These are phyloP conservation scores for Podospora bellae-mahoneyi DNA, from an alignment of 495 filamentous ascomycete genomes.

Conservation along the genomic window DNA sequence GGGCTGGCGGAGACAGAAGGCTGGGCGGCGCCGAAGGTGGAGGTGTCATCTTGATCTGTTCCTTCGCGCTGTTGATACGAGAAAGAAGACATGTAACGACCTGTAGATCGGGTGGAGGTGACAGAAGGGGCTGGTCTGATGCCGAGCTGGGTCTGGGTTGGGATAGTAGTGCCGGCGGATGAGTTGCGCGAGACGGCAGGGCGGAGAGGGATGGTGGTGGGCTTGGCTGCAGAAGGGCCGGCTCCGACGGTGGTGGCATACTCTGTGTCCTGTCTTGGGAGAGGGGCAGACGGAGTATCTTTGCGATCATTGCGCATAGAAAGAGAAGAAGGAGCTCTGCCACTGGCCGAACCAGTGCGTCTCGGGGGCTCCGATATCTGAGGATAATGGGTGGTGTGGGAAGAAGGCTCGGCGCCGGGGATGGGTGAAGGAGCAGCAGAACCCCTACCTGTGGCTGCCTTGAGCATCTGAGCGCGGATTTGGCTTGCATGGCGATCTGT, in stretches of 20 bases:
- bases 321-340: constrained; percentile 59
- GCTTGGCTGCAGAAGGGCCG: constrained; percentile 32
- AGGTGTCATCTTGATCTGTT: constrained; percentile 10
- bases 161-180: constrained; percentile 56
- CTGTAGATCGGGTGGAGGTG: not conserved
- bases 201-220: constrained; percentile 31
- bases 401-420: constrained; percentile 47
- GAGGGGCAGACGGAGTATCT: constrained; percentile 44
- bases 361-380: constrained; percentile 48
- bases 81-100: not conserved
- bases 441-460: constrained; percentile 53
- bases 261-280: constrained; percentile 46
- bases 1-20: constrained; percentile 33
- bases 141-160: constrained; percentile 26
- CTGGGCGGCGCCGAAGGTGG: constrained; percentile 21
- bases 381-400: constrained; percentile 39
- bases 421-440: constrained; percentile 51
- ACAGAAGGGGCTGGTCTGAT: constrained; percentile 2
- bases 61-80: constrained; percentile 3
- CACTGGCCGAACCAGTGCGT: constrained; percentile 54
- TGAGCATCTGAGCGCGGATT: constrained; percentile 86
- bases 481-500: constrained; percentile 88
- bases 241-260: constrained; percentile 25
- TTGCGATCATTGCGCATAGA: constrained; percentile 51
- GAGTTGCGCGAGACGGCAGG: constrained; percentile 54